A percentile compares a stretch with the other conserved stretches of the same genome.
phyloP scores from a whole-genome alignment of 1,284 basidiomycete genomes.

The Hypsizygus ulmarius region DNA sequence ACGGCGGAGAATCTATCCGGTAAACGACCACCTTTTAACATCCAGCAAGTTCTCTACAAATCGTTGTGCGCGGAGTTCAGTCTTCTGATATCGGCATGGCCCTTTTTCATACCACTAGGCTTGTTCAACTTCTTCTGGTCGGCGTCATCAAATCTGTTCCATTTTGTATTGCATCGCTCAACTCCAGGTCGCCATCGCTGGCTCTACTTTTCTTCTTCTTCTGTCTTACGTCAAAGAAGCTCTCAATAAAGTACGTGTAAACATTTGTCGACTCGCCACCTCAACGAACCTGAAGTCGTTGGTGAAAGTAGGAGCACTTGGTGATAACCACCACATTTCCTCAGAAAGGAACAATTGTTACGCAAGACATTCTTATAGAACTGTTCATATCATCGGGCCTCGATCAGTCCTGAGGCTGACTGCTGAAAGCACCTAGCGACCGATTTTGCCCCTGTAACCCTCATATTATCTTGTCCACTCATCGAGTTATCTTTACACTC shows the following conservation, averaged over 20 bases:
- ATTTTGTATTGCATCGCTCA: constrained; percentile 64
- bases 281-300: too few relatives aligned
- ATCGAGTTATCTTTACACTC: constrained; percentile 2
- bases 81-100: constrained; percentile 66
- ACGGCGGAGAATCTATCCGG: constrained; percentile 29
- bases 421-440: constrained; percentile 66
- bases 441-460: constrained; percentile 63
- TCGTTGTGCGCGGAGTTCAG: constrained; percentile 64
- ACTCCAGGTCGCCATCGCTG: constrained; percentile 59
- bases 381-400: constrained; percentile 64
- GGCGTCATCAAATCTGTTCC: constrained; percentile 60
- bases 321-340: constrained; percentile 47
- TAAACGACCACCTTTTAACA: constrained; percentile 26
- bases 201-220: constrained; percentile 57
- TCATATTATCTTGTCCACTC: constrained; percentile 3
- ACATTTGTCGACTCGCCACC: too few relatives aligned
- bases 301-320: constrained; percentile 11
- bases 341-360: constrained; percentile 41
- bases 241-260: constrained; percentile 52
- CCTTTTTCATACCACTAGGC: constrained; percentile 75
- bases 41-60: constrained; percentile 55
- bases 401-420: constrained; percentile 67
- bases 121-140: constrained; percentile 65
- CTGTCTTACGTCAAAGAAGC: constrained; percentile 58
- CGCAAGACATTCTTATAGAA: constrained; percentile 69